Evolutionary conservation across 169 alveolate species (phyloP).

Genomic region (Plasmodium chabaudi): DNA sequence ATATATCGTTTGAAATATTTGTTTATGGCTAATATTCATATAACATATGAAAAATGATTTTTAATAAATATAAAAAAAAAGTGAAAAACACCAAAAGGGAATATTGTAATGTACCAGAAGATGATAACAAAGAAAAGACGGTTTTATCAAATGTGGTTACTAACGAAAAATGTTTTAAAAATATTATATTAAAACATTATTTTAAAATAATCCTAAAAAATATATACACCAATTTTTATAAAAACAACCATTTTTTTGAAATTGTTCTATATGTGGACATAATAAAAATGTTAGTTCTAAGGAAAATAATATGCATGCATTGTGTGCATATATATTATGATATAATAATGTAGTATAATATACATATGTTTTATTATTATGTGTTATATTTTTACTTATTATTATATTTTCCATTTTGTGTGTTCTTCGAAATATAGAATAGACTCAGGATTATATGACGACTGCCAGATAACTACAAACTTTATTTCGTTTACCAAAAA

Average conservation of each 20-base stretch:
- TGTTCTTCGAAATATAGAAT: constrained; percentile 25
- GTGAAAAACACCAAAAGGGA: constrained; percentile 66
- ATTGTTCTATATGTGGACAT: constrained; percentile 55
- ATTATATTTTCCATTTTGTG: not conserved
- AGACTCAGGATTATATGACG: constrained; percentile 19
- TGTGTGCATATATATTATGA: not conserved
- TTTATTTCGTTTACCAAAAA: constrained; percentile 20
- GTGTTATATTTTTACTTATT: no score
- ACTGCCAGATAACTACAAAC: constrained; percentile 27
- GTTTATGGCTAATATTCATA: no score
- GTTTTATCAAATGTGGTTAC: not conserved
- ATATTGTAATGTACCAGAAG: constrained; percentile 29
- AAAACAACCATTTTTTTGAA: constrained; percentile 52
- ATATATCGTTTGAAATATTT: no score
- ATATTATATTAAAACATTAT: constrained; percentile 36
- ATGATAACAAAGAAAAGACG: constrained; percentile 1
- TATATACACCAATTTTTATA: constrained; percentile 39
- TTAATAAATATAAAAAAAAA: constrained; percentile 39
- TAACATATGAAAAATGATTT: constrained; percentile 13
- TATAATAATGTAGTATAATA: not conserved
- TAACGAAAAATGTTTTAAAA: constrained; percentile 19
- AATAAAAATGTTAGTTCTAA: constrained; percentile 39
- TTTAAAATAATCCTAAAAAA: constrained; percentile 48
- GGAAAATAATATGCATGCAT: not conserved
- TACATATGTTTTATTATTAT: no score